A percentile compares a stretch with the other conserved stretches of the same genome.
These are phyloP conservation scores for Saturnispora hagleri DNA, from an alignment of 805 yeast genomes.

Conservation along the genomic window DNA sequence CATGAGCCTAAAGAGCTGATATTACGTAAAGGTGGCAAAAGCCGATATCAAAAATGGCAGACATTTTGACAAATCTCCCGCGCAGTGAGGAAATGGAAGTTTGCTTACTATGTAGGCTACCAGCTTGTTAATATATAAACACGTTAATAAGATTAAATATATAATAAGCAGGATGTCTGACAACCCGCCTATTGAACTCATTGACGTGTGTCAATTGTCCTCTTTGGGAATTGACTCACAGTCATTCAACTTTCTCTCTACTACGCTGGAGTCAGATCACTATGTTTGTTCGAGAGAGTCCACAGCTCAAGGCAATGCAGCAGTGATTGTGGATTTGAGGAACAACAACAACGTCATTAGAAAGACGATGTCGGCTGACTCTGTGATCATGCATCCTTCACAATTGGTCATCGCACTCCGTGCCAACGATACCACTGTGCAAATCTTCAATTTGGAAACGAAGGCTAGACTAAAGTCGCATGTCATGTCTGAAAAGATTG, in stretches of 20 bases:
- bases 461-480: slow-evolving; percentile 86
- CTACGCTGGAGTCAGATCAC: slow-evolving; percentile 88
- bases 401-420: slow-evolving; percentile 84
- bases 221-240: slow-evolving; percentile 76
- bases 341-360: slow-evolving; percentile 73
- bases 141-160: background rate
- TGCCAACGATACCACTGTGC: slow-evolving; percentile 94
- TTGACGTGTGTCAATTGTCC: slow-evolving; percentile 86
- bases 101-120: background rate
- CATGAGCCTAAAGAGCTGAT: background rate
- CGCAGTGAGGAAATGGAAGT: background rate
- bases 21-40: background rate
- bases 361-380: slow-evolving; percentile 94
- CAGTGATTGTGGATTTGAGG: slow-evolving; percentile 81
- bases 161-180: slow-evolving; percentile 33
- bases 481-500: slow-evolving; percentile 79
- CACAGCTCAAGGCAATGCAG: slow-evolving; percentile 63
- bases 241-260: slow-evolving; percentile 84
- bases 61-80: background rate
- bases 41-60: slow-evolving; percentile 1
- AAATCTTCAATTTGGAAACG: slow-evolving; percentile 79
- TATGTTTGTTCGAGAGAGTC: slow-evolving; percentile 77
- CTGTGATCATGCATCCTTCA: slow-evolving; percentile 93
- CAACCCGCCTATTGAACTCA: slow-evolving; percentile 86
- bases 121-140: background rate